Evolutionary conservation across 441 rosid species (phyloP).

Genomic region (Isatis lusitanica): DNA sequence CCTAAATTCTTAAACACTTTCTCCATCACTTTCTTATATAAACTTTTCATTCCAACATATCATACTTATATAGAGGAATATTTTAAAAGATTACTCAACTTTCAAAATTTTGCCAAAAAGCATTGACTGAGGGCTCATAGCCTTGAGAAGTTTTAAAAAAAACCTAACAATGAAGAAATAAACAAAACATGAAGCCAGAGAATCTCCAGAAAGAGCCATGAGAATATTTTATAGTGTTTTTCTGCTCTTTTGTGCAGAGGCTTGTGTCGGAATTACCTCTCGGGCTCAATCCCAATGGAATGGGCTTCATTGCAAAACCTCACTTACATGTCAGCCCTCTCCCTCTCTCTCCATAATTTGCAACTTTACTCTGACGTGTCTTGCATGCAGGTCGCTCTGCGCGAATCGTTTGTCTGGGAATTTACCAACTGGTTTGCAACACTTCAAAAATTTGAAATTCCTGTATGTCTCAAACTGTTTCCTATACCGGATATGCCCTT

Average conservation of each 20-base stretch:
- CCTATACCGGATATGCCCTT: background rate
- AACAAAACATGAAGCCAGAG: background rate
- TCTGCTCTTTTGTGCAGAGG: constrained; percentile 8
- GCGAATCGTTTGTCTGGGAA: constrained; percentile 16
- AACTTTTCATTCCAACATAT: too few species aligned
- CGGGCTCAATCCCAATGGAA: constrained; percentile 31
- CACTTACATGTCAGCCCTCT: background rate
- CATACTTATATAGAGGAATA: too few species aligned
- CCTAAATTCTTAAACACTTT: too few species aligned
- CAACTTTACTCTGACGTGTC: background rate
- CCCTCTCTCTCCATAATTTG: background rate
- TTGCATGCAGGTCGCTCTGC: background rate
- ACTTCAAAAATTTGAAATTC: constrained; percentile 4
- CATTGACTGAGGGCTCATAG: background rate
- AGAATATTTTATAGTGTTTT: background rate
- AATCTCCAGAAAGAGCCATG: background rate
- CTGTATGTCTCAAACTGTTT: background rate
- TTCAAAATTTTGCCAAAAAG: too few species aligned
- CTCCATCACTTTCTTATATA: too few species aligned
- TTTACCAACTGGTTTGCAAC: constrained; percentile 21
- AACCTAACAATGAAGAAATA: too few species aligned
- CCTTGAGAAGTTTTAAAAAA: background rate
- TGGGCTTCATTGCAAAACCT: constrained; percentile 30
- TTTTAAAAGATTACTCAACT: too few species aligned
- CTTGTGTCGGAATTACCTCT: constrained; percentile 21